These are phyloP conservation scores for Arthrobotrys entomopaga DNA, from an alignment of 2,329 filamentous ascomycete species.

Conservation along the genomic window DNA sequence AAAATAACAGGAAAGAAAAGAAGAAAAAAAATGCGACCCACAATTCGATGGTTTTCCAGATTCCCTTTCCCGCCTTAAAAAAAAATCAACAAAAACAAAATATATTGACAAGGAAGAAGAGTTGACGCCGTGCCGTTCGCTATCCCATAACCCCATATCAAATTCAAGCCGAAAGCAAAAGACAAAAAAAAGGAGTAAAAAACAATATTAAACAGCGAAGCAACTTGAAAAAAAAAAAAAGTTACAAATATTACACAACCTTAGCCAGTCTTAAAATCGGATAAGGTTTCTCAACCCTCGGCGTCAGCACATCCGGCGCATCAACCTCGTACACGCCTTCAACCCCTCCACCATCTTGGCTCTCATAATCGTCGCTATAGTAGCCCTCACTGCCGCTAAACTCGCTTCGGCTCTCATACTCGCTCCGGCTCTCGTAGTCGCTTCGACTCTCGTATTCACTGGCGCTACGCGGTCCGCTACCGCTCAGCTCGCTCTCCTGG, in stretches of 20 bases:
- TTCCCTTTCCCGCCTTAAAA: slow-evolving; percentile 7
- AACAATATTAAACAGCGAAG: not conserved
- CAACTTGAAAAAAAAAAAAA: slow-evolving; percentile 2
- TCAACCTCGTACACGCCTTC: slow-evolving; percentile 43
- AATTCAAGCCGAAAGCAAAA: slow-evolving; percentile 12
- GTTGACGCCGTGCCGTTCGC: not conserved
- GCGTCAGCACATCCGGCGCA: slow-evolving; percentile 41
- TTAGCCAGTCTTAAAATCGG: slow-evolving; percentile 43
- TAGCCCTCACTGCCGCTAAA: slow-evolving; percentile 48
- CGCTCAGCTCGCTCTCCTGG: slow-evolving; percentile 45
- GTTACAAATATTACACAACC: slow-evolving; percentile 10
- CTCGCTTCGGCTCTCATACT: slow-evolving; percentile 50
- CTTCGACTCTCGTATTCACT: slow-evolving; percentile 49
- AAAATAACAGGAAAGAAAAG: slow-evolving; percentile 7
- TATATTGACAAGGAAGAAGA: not conserved
- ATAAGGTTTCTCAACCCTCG: slow-evolving; percentile 29
- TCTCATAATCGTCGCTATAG: slow-evolving; percentile 52
- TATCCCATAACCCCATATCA: not conserved
- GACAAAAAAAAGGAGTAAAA: slow-evolving; percentile 23
- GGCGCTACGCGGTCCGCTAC: slow-evolving; percentile 39
- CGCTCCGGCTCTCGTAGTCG: slow-evolving; percentile 44
- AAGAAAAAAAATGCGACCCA: slow-evolving; percentile 10
- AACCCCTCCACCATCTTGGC: slow-evolving; percentile 39
- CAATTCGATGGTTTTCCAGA: slow-evolving; percentile 13
- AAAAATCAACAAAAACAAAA: not conserved